Evolutionary conservation across 108 stramenopile species (phyloP).

Genomic region (Cylindrotheca closterium): DNA sequence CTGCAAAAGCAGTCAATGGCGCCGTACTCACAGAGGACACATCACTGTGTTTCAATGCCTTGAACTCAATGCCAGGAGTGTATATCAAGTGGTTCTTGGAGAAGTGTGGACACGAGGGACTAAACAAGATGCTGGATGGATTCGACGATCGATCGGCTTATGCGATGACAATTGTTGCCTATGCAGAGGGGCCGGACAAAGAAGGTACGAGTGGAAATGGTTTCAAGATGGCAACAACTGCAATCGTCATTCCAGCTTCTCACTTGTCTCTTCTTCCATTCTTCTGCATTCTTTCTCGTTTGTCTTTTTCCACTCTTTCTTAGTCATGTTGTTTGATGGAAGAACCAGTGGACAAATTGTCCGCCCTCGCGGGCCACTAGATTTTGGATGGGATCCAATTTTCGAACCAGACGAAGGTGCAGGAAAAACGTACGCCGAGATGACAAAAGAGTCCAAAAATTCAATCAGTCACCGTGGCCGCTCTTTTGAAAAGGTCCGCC

Average conservation of each 20-base stretch:
- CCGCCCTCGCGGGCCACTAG: conserved; percentile 75
- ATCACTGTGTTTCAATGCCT: conserved; percentile 93
- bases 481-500: conserved; percentile 74
- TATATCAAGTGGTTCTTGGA: conserved; percentile 99
- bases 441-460: conserved; percentile 94
- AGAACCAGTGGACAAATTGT: conserved; percentile 87
- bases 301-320: too few relatives aligned
- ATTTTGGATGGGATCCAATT: conserved; percentile 97
- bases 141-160: conserved; percentile 93
- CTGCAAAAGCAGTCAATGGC: conserved; percentile 78
- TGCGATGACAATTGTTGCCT: conserved; percentile 95
- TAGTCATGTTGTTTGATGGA: conserved; percentile 90
- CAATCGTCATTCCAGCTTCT: too few relatives aligned
- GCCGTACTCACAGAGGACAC: conserved; percentile 97
- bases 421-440: conserved; percentile 93
- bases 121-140: conserved; percentile 86
- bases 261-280: too few relatives aligned
- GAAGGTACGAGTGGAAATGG: too few relatives aligned
- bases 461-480: conserved; percentile 89
- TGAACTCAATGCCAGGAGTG: conserved; percentile 93
- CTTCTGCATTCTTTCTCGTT: too few relatives aligned
- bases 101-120: conserved; percentile 88
- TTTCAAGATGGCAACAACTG: too few relatives aligned
- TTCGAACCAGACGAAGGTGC: conserved; percentile 77
- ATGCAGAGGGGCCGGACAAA: conserved; percentile 82